phyloP scores from a whole-genome alignment of 179 eudicot species.

The Spergularia azorica region DNA sequence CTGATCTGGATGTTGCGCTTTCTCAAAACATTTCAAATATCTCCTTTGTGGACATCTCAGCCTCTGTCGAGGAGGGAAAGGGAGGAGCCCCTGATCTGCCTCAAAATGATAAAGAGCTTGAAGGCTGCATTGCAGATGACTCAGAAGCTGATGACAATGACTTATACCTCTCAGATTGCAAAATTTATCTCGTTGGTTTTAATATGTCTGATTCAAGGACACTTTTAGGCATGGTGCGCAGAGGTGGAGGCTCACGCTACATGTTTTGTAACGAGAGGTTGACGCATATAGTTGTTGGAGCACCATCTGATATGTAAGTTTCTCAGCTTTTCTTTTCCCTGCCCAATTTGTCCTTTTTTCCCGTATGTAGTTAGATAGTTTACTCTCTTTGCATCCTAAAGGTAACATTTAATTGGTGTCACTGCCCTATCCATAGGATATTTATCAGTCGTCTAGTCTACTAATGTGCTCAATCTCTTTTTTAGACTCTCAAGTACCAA shows the following conservation, averaged over 20 bases:
- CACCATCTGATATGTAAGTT: constrained; percentile 81
- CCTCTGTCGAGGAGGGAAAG: constrained; percentile 34
- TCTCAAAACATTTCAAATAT: constrained; percentile 53
- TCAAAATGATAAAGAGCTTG: constrained; percentile 41
- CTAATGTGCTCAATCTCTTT: neutral
- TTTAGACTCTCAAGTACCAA: neutral
- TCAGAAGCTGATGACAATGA: constrained; percentile 83
- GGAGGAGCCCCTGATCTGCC: constrained; percentile 34
- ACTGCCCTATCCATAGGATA: neutral
- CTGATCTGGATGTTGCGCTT: constrained; percentile 55
- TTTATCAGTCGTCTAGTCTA: neutral
- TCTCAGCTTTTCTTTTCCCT: neutral
- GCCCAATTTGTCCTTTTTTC: neutral
- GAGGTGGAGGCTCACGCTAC: constrained; percentile 98
- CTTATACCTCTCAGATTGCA: constrained; percentile 90
- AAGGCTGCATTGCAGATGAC: constrained; percentile 80
- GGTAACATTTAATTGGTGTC: neutral
- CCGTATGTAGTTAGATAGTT: constrained; percentile 4
- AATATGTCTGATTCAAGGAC: constrained; percentile 70
- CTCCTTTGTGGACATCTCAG: constrained; percentile 44
- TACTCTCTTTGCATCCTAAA: neutral
- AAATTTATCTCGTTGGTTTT: constrained; percentile 78
- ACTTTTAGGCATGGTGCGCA: constrained; percentile 78
- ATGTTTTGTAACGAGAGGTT: constrained; percentile 76
- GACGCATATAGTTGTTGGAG: constrained; percentile 91